Evolutionary conservation across 2,329 filamentous ascomycete genomes (phyloP), one percentile per base, ranked within the genome.

Genomic region (Torrubiella hemipterigena): DNA sequence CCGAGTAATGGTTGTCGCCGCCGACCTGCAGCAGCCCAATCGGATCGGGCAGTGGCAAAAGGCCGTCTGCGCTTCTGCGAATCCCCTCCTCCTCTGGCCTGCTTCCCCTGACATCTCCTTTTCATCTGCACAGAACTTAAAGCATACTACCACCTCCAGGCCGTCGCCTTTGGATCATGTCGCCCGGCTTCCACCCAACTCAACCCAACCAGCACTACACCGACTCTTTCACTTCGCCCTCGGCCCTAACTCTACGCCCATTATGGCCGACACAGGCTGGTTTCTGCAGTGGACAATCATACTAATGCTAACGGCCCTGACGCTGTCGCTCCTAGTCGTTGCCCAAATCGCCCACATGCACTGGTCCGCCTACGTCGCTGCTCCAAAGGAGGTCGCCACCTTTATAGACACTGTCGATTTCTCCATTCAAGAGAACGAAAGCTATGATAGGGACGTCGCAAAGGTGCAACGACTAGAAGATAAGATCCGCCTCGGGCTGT

Each of bases 391-490:
- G 50, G 61, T 77, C 33, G 53, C 54, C 36, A 63, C 63, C 35
- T 73, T 77, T 43, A 51, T 76, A 44, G 72, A 77, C 45, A 62
- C 67, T 12, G 63, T 73, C 44, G 72, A 77, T 48, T 72, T 65
- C 44, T 81, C 71, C 23, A 60, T 75, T 29, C 59, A 67, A 42
- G 74, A 78, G 49, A 77, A 77, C 44, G 73, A 77, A 51, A 69
- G 62, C 44, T 77, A 77, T 47, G 69, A 77, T 49, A 59, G 63
- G 42, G 71, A 78, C 43, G 61, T 77, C 29, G 56, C 63, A 33
- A 67, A 65, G 36, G 62, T 77, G 23, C 61, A 61, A 46, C 66
- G 67, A 24, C 58, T 77, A 18, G 73, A 77, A 40, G 73, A 78
- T 49, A 76, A 76, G 56, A 47, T 77, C 29, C 69, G 73, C 30